Percentiles rank a stretch among this genome's conserved stretches.
Conservation (phyloP, 345 rosid genomes). For the Crucihimalaya himalaica region DNA sequence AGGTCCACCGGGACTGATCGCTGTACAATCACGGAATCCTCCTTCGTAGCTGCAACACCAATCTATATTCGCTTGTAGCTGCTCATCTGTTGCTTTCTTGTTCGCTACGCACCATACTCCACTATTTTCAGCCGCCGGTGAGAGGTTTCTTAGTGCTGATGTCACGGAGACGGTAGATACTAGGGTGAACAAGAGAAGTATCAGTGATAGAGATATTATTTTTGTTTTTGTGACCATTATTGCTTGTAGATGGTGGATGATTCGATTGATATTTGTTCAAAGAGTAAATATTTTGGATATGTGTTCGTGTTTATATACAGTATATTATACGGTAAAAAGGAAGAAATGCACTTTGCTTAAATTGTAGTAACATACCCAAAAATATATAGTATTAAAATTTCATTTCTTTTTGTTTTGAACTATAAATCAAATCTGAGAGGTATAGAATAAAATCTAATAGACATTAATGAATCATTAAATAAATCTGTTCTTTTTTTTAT, state of each 20-base stretch:
- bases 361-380: neutral
- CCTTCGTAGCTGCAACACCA: slow-evolving; percentile 24
- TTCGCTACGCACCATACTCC: slow-evolving; percentile 22
- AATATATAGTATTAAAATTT: neutral
- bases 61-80: slow-evolving; percentile 26
- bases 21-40: slow-evolving; percentile 19
- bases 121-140: neutral
- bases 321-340: neutral
- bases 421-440: neutral
- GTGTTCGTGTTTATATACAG: neutral
- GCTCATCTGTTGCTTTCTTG: neutral
- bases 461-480: neutral
- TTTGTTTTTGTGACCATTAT: neutral
- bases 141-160: slow-evolving; percentile 1
- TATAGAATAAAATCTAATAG: neutral
- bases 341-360: no score
- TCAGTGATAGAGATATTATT: slow-evolving; percentile 5
- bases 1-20: slow-evolving; percentile 19
- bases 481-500: neutral
- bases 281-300: neutral
- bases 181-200: neutral
- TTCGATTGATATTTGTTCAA: neutral
- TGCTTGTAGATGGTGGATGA: neutral
- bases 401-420: neutral
- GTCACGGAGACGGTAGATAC: neutral